phyloP scores from a whole-genome alignment of 192 early-diverging fungal genomes.

The Umbelopsis ramanniana region DNA sequence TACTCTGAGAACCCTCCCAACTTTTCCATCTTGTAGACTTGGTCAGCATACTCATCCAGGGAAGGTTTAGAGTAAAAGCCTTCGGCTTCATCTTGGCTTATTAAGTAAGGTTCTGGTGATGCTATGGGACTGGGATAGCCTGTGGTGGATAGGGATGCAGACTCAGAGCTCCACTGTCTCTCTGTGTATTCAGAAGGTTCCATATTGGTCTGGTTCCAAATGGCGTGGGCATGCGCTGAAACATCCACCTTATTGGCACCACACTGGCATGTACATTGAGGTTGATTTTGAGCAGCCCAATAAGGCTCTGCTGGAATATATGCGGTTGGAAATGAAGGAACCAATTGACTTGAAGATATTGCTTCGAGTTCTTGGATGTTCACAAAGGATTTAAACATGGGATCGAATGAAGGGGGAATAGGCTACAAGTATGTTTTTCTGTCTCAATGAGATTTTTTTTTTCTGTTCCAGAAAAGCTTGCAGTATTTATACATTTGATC shows the following conservation, averaged over 20 bases:
- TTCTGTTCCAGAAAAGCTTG: too few species aligned
- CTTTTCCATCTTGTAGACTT: constrained; percentile 3
- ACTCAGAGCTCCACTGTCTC: not conserved
- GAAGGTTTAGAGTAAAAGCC: not conserved
- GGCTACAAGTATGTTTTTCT: not conserved
- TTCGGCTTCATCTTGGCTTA: not conserved
- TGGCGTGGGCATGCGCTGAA: not conserved
- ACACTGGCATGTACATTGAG: constrained; percentile 11
- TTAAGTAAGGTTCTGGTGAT: not conserved
- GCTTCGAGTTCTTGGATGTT: constrained; percentile 12
- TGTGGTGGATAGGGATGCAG: not conserved
- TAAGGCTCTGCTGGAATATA: not conserved
- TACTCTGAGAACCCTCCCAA: not conserved
- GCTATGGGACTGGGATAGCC: constrained; percentile 3
- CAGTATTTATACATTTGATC: too few species aligned
- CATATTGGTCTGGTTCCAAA: not conserved
- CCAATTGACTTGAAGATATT: not conserved
- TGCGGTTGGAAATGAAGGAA: not conserved
- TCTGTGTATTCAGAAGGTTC: not conserved
- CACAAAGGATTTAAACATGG: constrained; percentile 12
- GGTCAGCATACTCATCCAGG: not conserved
- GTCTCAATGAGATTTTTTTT: too few species aligned
- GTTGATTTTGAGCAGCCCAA: not conserved
- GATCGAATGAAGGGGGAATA: not conserved
- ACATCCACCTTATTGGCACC: not conserved